Base-by-base conservation (phyloP, 768 basidiomycete species). In the Peribolospora baueri region DNA sequence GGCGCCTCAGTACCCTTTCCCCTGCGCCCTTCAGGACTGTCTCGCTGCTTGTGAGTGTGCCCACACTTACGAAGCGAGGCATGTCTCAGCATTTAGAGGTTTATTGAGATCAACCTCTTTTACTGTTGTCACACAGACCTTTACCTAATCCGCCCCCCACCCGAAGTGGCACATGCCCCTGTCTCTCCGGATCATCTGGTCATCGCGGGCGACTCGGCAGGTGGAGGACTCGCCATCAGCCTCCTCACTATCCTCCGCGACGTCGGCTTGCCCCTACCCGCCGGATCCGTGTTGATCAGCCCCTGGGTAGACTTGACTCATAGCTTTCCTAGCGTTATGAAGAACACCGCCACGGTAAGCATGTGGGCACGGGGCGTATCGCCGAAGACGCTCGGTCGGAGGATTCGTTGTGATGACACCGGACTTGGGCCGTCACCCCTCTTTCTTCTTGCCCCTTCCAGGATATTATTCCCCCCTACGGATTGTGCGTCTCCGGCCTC, bases 1-100 rank as follows among this genome's bases (percentile, higher is more conserved):
- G n/a, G 82, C 90, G 10, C 91, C 91, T 0, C 91, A 95, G 68
- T 97, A 91, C 62, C 91, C 91, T 1, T 95, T 93, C 65, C 91
- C 91, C 0, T 71, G 69, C 54, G 57, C 52, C 2, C 68, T 95
- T 5, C 88, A 93, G 62, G 91, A 97, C 66, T 70, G 79, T 42
- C 64, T 97, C 8, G 84, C 91, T 3, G 80, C 87, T 6, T 97
- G 84, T 85, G 61, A 61, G 78, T 66, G 40, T 51, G 36, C 8
- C 2, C 11, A 25, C 25, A 25, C 25, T 1, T 25, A 25, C 25
- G 25, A 25, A 25, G 25, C 25, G 25, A 25, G 25, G 25, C 25
- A 1, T 25, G 25, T 25, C 25, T 25, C 25, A 25, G 25, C 25
- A 25, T 25, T 25, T 25, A 1, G 25, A 25, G 25, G 25, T 25